Percentiles rank a stretch among this genome's conserved stretches.
Conservation (phyloP, 495 filamentous ascomycete genomes). For the Immersiella caudata region DNA sequence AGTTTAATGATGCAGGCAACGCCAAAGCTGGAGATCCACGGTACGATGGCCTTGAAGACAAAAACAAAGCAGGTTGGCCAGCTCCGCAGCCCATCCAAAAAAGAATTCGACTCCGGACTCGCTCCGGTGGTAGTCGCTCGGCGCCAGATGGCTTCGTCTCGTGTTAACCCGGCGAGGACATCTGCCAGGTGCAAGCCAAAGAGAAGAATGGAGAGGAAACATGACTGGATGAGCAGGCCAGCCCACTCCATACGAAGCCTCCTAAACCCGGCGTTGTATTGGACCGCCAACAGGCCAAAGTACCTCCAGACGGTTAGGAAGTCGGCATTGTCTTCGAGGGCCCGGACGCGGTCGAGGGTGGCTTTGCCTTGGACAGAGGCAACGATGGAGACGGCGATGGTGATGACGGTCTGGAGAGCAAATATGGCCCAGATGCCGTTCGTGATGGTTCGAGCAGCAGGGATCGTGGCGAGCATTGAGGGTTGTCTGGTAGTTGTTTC, state of each 20-base stretch:
- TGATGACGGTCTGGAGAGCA: background rate
- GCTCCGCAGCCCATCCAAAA: background rate
- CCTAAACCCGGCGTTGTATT: background rate
- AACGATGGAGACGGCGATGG: slow-evolving; percentile 5
- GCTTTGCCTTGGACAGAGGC: background rate
- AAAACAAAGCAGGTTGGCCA: background rate
- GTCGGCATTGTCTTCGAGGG: background rate
- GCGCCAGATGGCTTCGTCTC: slow-evolving; percentile 15
- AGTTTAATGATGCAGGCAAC: slow-evolving; percentile 3
- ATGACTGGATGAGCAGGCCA: slow-evolving; percentile 16
- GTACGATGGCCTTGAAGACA: background rate
- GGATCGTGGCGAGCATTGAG: background rate
- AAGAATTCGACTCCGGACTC: background rate
- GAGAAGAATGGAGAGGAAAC: background rate
- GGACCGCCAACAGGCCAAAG: background rate
- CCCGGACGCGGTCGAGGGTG: background rate
- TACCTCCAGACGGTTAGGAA: background rate
- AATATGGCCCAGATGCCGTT: slow-evolving; percentile 15
- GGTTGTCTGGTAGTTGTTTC: background rate
- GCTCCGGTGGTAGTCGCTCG: background rate
- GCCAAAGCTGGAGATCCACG: slow-evolving; percentile 4
- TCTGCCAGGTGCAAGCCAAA: slow-evolving; percentile 8
- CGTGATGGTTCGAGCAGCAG: slow-evolving; percentile 7
- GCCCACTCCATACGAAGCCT: background rate
- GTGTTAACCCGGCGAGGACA: background rate